A percentile compares a stretch with the other conserved stretches of the same genome.
Evolutionary conservation across 768 basidiomycete species (phyloP).

Genomic region (Suillus subalutaceus): DNA sequence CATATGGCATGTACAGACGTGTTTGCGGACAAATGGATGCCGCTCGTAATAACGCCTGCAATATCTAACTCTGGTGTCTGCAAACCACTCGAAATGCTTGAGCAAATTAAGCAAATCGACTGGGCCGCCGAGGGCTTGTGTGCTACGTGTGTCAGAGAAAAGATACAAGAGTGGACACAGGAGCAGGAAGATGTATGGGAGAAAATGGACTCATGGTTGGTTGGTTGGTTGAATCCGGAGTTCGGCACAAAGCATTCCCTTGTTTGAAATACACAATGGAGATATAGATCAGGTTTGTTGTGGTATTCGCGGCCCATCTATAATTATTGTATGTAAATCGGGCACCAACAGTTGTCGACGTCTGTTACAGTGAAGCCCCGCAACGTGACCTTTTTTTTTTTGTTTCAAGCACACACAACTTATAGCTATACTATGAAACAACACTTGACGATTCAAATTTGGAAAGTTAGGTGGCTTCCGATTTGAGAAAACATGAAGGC

Average conservation of each 20-base stretch:
- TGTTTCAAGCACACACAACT: constrained; percentile 7
- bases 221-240: constrained; percentile 24
- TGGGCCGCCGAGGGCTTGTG: constrained; percentile 67
- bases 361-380: constrained; percentile 29
- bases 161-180: constrained; percentile 65
- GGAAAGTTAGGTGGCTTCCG: constrained; percentile 11
- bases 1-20: constrained; percentile 78
- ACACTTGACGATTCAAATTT: not conserved
- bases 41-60: constrained; percentile 67
- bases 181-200: constrained; percentile 65
- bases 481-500: constrained; percentile 8
- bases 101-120: constrained; percentile 56
- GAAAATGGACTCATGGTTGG: constrained; percentile 57
- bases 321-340: constrained; percentile 1
- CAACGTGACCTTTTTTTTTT: constrained; percentile 22
- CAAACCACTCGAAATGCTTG: constrained; percentile 72
- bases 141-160: constrained; percentile 55
- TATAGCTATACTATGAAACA: not conserved
- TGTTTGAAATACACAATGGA: constrained; percentile 10
- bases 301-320: not conserved
- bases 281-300: constrained; percentile 1
- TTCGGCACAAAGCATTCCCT: constrained; percentile 14
- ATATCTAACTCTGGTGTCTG: constrained; percentile 64
- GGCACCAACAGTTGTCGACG: not conserved
- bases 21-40: constrained; percentile 74